Evolutionary conservation across 805 yeast genomes (phyloP).

Genomic region (Kodamaea laetipori): DNA sequence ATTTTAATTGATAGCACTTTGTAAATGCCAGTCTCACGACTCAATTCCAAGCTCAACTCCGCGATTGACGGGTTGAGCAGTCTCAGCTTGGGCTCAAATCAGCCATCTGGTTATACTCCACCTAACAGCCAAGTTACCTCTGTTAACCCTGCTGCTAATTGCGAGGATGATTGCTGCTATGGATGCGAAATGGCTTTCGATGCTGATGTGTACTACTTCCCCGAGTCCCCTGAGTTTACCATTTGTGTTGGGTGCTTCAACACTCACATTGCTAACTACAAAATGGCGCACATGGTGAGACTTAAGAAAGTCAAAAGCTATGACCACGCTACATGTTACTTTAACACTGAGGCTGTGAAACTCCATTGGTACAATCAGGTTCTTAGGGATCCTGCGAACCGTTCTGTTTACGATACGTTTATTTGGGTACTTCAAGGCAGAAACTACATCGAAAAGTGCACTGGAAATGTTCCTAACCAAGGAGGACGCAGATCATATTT

Average conservation of each 20-base stretch:
- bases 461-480: neutral
- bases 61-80: no score
- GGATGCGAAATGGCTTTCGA: neutral
- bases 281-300: neutral
- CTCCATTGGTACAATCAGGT: conserved; percentile 3
- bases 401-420: neutral
- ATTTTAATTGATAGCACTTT: no score
- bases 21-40: no score
- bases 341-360: conserved; percentile 2
- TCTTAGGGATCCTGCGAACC: neutral
- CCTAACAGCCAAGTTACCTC: no score
- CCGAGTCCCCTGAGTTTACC: neutral
- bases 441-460: neutral
- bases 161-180: neutral
- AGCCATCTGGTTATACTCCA: no score
- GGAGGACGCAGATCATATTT: neutral
- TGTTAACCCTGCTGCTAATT: no score
- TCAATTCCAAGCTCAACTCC: no score
- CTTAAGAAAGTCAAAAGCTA: neutral
- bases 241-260: conserved; percentile 3
- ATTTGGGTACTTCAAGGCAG: conserved; percentile 1
- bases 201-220: conserved; percentile 1
- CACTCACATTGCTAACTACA: conserved; percentile 1
- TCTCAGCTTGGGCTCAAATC: no score
- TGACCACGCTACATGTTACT: neutral